Base-by-base conservation (phyloP, 768 basidiomycete species). In the Leccinellum luteum region DNA sequence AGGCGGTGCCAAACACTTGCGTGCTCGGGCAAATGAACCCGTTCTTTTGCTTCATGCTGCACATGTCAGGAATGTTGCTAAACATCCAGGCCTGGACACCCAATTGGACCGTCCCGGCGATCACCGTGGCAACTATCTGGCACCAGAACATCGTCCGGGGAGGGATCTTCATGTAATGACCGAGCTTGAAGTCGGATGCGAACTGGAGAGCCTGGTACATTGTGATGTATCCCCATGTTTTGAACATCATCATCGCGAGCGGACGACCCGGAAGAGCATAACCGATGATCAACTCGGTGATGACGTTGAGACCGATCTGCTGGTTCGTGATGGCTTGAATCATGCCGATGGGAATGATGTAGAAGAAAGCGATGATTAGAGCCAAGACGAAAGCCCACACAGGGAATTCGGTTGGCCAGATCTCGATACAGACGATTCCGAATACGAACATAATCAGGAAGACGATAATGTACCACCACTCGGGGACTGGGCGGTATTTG, bases 281-380 rank as follows among this genome's bases (percentile, higher is more conserved):
- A 14, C 89, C 89, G 43, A 86, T 81, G 54, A 91, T 81, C 28
- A 90, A 76, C 66, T 92, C 89, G 2, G 88, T 86, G 58, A 91
- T 81, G 28, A 90, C 88, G 66, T 81, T 82, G 12, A 82, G 68
- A 66, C 79, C 87, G 54, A 90, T 78, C 70, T 90, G 86, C 64
- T 88, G 85, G 69, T 92, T 92, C 30, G 90, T 92, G 61, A 90
- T 83, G 1, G 89, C 88, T 63, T 90, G 85, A 58, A 92, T 89
- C 82, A 76, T 73, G 62, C 87, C 89, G 54, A 87, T 83, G 13
- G 92, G 92, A 48, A 94, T 82, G 57, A 87, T 79, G 64, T 92
- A 92, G 63, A 87, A 66, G 62, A 76, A 79, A 0, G 83, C 73
- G 30, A 83, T 76, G 28, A 75, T 5, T 30, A 81, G 66, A 4